A percentile compares a stretch with the other conserved stretches of the same genome.
These are phyloP conservation scores for Toxicodendron radicans DNA, from an alignment of 345 rosid genomes.

Conservation along the genomic window DNA sequence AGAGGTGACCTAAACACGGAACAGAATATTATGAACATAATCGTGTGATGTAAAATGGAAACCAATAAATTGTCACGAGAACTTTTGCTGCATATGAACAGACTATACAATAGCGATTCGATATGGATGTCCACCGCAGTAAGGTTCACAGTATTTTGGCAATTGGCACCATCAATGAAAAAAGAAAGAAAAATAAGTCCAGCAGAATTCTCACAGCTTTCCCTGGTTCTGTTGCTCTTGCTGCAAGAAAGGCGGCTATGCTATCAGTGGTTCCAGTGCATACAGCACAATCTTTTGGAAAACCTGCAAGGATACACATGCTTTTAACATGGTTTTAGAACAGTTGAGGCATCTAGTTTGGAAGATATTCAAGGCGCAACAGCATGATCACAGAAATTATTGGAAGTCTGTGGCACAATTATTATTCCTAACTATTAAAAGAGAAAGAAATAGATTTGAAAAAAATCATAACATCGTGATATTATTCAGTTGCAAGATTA, in stretches of 20 bases:
- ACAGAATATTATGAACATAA: neutral
- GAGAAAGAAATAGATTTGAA: neutral
- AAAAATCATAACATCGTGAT: neutral
- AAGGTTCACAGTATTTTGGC: neutral
- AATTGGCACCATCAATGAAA: neutral
- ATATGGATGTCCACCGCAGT: neutral
- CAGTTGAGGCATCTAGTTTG: neutral
- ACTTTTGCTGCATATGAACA: neutral
- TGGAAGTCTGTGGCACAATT: neutral
- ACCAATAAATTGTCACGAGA: neutral
- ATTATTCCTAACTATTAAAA: neutral
- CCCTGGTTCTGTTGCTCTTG: constrained; percentile 78
- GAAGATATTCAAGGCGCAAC: constrained; percentile 1
- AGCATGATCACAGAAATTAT: neutral
- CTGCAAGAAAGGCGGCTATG: constrained; percentile 96
- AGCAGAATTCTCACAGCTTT: constrained; percentile 63
- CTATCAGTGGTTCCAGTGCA: constrained; percentile 96
- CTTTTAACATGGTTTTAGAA: constrained; percentile 8
- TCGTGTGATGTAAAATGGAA: no score
- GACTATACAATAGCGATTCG: neutral
- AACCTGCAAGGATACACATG: constrained; percentile 50
- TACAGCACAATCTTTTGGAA: constrained; percentile 63
- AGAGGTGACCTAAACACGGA: constrained; percentile 72
- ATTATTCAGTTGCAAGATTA: neutral
- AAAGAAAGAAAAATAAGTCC: constrained; percentile 14